These are phyloP conservation scores for Phaeotremella skinneri DNA, from an alignment of 768 basidiomycete genomes.

Conservation along the genomic window DNA sequence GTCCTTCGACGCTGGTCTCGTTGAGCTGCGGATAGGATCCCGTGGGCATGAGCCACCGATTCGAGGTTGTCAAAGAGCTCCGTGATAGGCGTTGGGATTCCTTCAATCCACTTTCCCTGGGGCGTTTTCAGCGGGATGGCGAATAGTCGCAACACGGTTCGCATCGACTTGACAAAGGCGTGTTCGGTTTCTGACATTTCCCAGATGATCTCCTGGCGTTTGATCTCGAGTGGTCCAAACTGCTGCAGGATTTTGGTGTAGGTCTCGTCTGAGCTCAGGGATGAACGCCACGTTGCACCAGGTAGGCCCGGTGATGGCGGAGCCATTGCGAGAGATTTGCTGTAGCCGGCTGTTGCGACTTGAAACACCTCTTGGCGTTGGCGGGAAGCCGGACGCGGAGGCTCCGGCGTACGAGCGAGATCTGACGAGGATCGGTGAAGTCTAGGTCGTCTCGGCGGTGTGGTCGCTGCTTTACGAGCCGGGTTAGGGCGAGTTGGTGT, in stretches of 20 bases:
- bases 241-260: slow-evolving; percentile 45
- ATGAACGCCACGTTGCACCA: slow-evolving; percentile 32
- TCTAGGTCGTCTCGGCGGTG: slow-evolving; percentile 26
- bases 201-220: slow-evolving; percentile 66
- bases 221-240: slow-evolving; percentile 59
- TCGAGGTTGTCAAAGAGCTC: slow-evolving; percentile 84
- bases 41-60: slow-evolving; percentile 76
- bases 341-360: slow-evolving; percentile 38
- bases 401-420: slow-evolving; percentile 23
- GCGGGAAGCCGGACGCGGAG: slow-evolving; percentile 21
- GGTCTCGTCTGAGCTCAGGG: slow-evolving; percentile 20
- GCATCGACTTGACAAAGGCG: slow-evolving; percentile 65
- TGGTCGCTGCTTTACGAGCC: slow-evolving; percentile 17
- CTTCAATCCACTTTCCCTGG: slow-evolving; percentile 72
- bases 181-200: slow-evolving; percentile 69
- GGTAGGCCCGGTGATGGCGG: slow-evolving; percentile 15
- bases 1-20: slow-evolving; percentile 53
- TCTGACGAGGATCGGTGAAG: slow-evolving; percentile 25
- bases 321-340: slow-evolving; percentile 20
- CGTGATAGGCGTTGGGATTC: slow-evolving; percentile 67
- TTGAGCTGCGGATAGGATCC: slow-evolving; percentile 60
- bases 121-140: slow-evolving; percentile 72
- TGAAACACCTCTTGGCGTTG: slow-evolving; percentile 33
- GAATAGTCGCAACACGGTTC: slow-evolving; percentile 68
- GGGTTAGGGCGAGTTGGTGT: slow-evolving; percentile 6